phyloP scores from a whole-genome alignment of 768 basidiomycete genomes.

The Tulasnella sp. region DNA sequence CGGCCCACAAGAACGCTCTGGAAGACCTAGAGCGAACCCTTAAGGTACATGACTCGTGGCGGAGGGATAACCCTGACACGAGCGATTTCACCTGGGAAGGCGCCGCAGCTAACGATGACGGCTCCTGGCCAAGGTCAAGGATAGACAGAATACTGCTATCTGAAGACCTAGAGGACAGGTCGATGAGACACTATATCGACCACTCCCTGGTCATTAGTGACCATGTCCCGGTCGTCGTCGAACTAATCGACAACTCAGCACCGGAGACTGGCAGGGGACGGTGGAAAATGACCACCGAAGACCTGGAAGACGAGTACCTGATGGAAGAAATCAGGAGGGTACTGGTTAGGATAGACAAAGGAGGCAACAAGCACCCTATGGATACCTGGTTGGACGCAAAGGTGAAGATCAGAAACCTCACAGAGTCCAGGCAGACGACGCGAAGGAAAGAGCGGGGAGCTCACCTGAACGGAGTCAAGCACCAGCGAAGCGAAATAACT shows the following conservation, averaged over 20 bases:
- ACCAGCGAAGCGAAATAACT: no score
- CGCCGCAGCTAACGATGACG: no score
- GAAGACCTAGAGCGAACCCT: background rate
- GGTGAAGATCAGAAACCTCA: background rate
- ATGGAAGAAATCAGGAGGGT: background rate
- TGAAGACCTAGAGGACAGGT: no score
- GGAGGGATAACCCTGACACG: background rate
- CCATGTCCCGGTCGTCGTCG: no score
- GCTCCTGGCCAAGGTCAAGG: no score
- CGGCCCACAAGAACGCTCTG: background rate
- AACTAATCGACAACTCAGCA: no score
- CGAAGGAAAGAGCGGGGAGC: background rate
- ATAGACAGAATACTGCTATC: no score
- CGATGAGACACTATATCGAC: no score
- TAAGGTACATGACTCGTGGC: background rate
- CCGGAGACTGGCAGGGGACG: no score
- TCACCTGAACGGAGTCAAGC: background rate
- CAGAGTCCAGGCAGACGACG: background rate
- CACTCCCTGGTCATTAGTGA: no score
- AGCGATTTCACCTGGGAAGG: no score
- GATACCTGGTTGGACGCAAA: background rate
- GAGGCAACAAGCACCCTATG: background rate
- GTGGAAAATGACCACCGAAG: no score
- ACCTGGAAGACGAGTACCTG: background rate
- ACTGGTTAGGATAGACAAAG: background rate